These are phyloP conservation scores for Hemisphaericaspora nanyangensis DNA, from an alignment of 805 yeast genomes.

Conservation along the genomic window DNA sequence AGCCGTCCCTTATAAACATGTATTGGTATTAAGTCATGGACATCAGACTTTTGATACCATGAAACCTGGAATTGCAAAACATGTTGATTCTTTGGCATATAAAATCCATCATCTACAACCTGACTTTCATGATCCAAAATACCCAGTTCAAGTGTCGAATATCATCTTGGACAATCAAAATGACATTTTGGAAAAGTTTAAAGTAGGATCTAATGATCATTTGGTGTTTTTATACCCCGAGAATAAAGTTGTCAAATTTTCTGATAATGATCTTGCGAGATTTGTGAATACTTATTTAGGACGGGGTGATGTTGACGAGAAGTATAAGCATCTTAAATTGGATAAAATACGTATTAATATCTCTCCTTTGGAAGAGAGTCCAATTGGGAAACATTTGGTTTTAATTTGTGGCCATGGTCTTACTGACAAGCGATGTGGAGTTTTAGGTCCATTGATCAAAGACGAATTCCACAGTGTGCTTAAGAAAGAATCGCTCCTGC, in stretches of 20 bases:
- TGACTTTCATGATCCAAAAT: slow-evolving; percentile 32
- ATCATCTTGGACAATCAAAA: slow-evolving; percentile 25
- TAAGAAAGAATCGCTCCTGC: slow-evolving; percentile 25
- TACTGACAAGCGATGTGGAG: slow-evolving; percentile 67
- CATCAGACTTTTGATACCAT: slow-evolving; percentile 31
- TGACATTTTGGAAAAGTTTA: slow-evolving; percentile 5
- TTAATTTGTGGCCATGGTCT: slow-evolving; percentile 64
- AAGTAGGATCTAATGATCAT: slow-evolving; percentile 5
- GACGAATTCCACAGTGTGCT: slow-evolving; percentile 49
- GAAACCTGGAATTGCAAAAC: slow-evolving; percentile 50
- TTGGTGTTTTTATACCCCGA: slow-evolving; percentile 56
- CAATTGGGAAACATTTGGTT: slow-evolving; percentile 28
- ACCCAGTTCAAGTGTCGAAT: slow-evolving; percentile 52
- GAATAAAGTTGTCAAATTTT: slow-evolving; percentile 36
- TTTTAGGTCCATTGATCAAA: slow-evolving; percentile 54
- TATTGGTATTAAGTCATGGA: slow-evolving; percentile 48
- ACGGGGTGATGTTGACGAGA: slow-evolving; percentile 6
- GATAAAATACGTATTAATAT: background rate
- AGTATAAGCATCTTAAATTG: slow-evolving; percentile 8
- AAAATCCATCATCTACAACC: slow-evolving; percentile 35
- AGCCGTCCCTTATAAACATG: slow-evolving; percentile 52
- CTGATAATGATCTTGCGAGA: slow-evolving; percentile 19
- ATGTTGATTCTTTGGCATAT: slow-evolving; percentile 41
- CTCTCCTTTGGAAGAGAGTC: slow-evolving; percentile 4
- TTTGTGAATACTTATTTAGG: slow-evolving; percentile 40